Conservation (phyloP, 2,329 filamentous ascomycete species). For the Orbilia oligospora region DNA sequence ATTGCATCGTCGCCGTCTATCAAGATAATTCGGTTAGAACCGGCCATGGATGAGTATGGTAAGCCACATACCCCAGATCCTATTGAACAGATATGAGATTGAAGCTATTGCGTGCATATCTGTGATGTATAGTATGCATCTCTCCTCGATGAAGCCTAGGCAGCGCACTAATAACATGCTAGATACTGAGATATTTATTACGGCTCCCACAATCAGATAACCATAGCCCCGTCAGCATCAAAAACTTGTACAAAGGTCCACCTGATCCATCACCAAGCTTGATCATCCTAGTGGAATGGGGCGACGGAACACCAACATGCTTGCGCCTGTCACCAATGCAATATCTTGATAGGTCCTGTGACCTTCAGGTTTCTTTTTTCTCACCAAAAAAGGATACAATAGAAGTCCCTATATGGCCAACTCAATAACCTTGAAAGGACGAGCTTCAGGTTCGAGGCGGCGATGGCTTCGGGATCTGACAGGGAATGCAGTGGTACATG, state of each 20-base stretch:
- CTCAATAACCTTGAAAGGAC: conserved; percentile 1
- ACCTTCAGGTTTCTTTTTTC: conserved; percentile 51
- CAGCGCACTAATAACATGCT: not conserved
- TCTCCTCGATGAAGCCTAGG: conserved; percentile 19
- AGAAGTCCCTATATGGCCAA: conserved; percentile 5
- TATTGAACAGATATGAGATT: conserved; percentile 1
- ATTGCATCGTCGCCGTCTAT: not conserved
- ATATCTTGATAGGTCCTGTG: conserved; percentile 43
- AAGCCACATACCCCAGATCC: not conserved
- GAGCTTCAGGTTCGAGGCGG: conserved; percentile 32
- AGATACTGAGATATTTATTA: conserved; percentile 31
- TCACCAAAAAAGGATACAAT: conserved; percentile 12
- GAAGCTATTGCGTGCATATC: conserved; percentile 15
- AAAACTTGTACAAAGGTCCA: conserved; percentile 26
- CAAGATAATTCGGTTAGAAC: conserved; percentile 20
- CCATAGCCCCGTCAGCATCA: conserved; percentile 14
- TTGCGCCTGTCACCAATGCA: conserved; percentile 21
- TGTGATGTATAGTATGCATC: not conserved
- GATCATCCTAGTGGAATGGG: conserved; percentile 37
- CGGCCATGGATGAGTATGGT: conserved; percentile 10
- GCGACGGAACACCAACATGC: conserved; percentile 33
- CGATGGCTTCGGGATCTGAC: conserved; percentile 34
- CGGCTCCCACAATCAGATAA: conserved; percentile 3
- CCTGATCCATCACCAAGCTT: conserved; percentile 36
- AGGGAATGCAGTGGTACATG: conserved; percentile 45